Evolutionary conservation across 257 asterid species (phyloP).

Genomic region (Misopates orontium): DNA sequence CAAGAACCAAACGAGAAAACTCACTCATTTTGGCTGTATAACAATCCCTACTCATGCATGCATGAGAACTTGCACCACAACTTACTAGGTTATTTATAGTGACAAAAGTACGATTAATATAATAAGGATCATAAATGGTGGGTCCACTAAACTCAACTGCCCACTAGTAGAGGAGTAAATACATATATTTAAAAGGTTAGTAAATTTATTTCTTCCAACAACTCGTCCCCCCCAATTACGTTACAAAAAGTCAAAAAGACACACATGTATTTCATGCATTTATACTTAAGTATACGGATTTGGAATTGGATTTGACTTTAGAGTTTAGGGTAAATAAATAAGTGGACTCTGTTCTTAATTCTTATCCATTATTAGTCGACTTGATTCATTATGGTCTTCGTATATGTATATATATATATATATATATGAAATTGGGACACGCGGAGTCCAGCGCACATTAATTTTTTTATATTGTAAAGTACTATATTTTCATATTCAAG

Average conservation of each 20-base stretch:
- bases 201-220: constrained; percentile 30
- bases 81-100: constrained; percentile 29
- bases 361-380: neutral
- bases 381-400: too few relatives aligned
- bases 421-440: too few relatives aligned
- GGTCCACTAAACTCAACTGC: constrained; percentile 40
- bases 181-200: constrained; percentile 14
- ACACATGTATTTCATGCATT: neutral
- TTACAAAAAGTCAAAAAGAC: too few relatives aligned
- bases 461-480: too few relatives aligned
- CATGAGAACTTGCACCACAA: neutral
- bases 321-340: constrained; percentile 12
- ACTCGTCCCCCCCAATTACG: too few relatives aligned
- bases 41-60: constrained; percentile 35
- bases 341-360: too few relatives aligned
- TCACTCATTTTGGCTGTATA: constrained; percentile 26
- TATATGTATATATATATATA: too few relatives aligned
- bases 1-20: constrained; percentile 18
- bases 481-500: too few relatives aligned
- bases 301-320: neutral
- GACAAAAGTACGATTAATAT: neutral
- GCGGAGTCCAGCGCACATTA: too few relatives aligned
- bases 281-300: too few relatives aligned
- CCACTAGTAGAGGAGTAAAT: constrained; percentile 32
- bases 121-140: too few relatives aligned